Evolutionary conservation across 1,139 yeast genomes (phyloP).

Genomic region (Spathaspora sp.): DNA sequence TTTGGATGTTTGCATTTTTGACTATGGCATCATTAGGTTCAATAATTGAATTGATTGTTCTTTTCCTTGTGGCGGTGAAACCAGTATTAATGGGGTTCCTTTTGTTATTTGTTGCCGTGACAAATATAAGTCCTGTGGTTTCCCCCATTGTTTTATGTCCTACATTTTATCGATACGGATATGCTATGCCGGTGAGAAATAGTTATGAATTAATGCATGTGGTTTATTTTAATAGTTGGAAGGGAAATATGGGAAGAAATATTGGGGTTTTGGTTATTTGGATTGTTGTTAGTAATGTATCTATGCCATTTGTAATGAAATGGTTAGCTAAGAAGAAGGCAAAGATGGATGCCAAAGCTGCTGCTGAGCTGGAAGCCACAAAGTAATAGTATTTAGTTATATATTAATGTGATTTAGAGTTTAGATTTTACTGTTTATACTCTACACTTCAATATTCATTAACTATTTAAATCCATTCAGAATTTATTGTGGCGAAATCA

Average conservation of each 20-base stretch:
- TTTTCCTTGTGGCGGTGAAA: conserved; percentile 35
- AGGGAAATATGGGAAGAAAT: conserved; percentile 45
- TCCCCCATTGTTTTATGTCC: conserved; percentile 49
- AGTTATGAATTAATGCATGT: conserved; percentile 48
- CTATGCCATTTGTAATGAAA: conserved; percentile 41
- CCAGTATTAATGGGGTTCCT: conserved; percentile 50
- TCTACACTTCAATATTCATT: too few relatives aligned
- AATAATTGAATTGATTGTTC: conserved; percentile 43
- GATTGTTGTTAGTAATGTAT: conserved; percentile 38
- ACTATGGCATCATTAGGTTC: conserved; percentile 54
- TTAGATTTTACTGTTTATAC: too few relatives aligned
- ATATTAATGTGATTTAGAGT: too few relatives aligned
- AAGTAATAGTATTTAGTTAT: not conserved
- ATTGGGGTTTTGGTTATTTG: conserved; percentile 49
- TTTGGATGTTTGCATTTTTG: conserved; percentile 46
- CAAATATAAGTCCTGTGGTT: conserved; percentile 49
- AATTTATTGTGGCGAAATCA: conserved; percentile 9
- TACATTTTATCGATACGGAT: conserved; percentile 46
- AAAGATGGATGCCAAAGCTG: conserved; percentile 12
- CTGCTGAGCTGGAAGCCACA: not conserved
- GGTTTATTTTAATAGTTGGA: conserved; percentile 44
- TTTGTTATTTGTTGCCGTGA: conserved; percentile 42
- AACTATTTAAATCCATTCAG: conserved; percentile 9
- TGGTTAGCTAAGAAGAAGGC: conserved; percentile 19
- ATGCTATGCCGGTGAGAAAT: conserved; percentile 52